Evolutionary conservation across 2,329 filamentous ascomycete genomes (phyloP).

Genomic region (Arthrobotrys entomopaga): DNA sequence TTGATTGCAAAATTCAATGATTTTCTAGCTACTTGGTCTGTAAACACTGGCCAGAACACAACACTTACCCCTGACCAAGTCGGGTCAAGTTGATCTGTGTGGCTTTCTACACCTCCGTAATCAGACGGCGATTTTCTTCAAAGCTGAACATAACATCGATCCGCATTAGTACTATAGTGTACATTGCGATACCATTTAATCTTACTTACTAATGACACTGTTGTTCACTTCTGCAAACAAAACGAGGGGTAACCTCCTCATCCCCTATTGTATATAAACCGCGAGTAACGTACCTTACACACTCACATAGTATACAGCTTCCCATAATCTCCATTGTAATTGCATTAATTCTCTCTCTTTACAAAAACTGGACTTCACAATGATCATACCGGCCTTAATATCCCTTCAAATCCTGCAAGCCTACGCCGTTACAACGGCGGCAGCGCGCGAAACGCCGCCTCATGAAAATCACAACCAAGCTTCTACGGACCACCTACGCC

Average conservation of each 20-base stretch:
- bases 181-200: no score
- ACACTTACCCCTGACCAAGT: neutral
- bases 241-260: neutral
- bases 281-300: neutral
- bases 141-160: neutral
- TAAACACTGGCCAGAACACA: neutral
- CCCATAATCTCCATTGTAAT: neutral
- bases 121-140: neutral
- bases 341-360: neutral
- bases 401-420: conserved; percentile 13
- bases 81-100: neutral
- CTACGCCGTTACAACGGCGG: neutral
- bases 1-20: no score
- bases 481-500: conserved; percentile 5
- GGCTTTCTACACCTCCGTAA: neutral
- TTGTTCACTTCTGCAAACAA: neutral
- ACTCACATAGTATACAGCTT: neutral
- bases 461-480: conserved; percentile 12
- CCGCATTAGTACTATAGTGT: no score
- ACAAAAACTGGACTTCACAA: neutral
- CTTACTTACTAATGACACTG: neutral
- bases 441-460: conserved; percentile 26
- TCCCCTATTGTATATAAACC: neutral
- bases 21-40: no score
- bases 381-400: conserved; percentile 15